phyloP scores from a whole-genome alignment of 2,329 filamentous ascomycete species.

The Harringtonia aguacate region DNA sequence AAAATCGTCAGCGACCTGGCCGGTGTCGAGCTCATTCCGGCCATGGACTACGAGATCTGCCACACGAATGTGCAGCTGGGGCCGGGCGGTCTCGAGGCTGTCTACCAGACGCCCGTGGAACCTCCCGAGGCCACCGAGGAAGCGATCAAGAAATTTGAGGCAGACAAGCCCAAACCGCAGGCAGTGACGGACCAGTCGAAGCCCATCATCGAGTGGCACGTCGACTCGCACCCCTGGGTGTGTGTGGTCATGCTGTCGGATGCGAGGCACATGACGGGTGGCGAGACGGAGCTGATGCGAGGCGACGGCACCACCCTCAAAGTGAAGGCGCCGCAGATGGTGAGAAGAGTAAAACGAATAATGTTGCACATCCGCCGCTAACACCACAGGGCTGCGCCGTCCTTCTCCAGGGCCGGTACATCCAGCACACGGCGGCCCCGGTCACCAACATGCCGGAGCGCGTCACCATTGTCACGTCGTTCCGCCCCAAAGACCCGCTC shows the following conservation, averaged over 20 bases:
- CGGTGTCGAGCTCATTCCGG: background rate
- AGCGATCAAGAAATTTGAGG: too few species aligned
- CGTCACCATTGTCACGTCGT: background rate
- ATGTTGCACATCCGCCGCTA: background rate
- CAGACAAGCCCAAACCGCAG: too few species aligned
- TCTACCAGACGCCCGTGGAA: background rate
- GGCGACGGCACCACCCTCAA: background rate
- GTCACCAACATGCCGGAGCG: background rate
- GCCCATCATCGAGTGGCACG: background rate
- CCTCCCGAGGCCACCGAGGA: too few species aligned
- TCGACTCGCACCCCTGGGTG: background rate
- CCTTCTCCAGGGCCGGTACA: background rate
- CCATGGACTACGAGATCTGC: slow-evolving; percentile 1
- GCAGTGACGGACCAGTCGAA: background rate
- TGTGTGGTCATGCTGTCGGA: slow-evolving; percentile 1
- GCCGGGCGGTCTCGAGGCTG: background rate
- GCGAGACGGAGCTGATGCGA: background rate
- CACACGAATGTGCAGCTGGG: background rate
- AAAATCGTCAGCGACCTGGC: background rate
- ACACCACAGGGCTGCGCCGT: background rate
- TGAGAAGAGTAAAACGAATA: background rate
- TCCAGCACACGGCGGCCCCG: background rate
- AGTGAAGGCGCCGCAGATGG: background rate
- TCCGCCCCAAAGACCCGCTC: background rate
- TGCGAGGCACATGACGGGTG: background rate